phyloP scores from a whole-genome alignment of 805 yeast species.

The Metschnikowia reukaufii region DNA sequence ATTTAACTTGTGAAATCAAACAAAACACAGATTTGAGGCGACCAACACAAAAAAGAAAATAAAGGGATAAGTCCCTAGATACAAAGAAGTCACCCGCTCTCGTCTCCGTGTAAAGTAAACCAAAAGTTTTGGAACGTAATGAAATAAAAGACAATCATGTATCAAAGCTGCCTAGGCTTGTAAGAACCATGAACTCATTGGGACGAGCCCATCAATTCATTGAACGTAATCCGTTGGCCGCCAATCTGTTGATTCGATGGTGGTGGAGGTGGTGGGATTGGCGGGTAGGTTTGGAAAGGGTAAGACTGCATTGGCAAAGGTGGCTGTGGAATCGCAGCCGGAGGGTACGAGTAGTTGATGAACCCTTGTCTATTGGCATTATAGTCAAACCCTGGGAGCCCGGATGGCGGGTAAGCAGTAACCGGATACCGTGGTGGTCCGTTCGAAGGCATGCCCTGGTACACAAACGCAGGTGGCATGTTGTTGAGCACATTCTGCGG shows the following conservation, averaged over 20 bases:
- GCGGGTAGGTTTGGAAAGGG: constrained; percentile 17
- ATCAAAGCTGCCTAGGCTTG: not conserved
- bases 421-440: constrained; percentile 33
- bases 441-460: constrained; percentile 22
- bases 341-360: constrained; percentile 31
- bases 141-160: constrained; percentile 2
- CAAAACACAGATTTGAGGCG: too few relatives aligned
- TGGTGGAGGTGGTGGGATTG: constrained; percentile 16
- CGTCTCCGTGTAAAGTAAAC: not conserved
- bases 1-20: too few relatives aligned
- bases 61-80: constrained; percentile 2
- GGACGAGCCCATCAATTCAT: constrained; percentile 37
- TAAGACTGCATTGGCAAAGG: constrained; percentile 19
- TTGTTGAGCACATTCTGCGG: constrained; percentile 10
- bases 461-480: constrained; percentile 19
- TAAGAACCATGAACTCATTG: constrained; percentile 7
- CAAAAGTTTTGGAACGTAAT: not conserved
- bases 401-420: constrained; percentile 28
- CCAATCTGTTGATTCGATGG: constrained; percentile 13
- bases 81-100: not conserved
- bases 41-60: constrained; percentile 8
- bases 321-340: constrained; percentile 18
- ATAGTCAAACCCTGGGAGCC: constrained; percentile 34
- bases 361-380: constrained; percentile 33
- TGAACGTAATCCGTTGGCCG: constrained; percentile 42